Percentiles rank a stretch among this genome's conserved stretches.
Conservation (phyloP, 805 yeast species). For the Lachancea fermentati region DNA sequence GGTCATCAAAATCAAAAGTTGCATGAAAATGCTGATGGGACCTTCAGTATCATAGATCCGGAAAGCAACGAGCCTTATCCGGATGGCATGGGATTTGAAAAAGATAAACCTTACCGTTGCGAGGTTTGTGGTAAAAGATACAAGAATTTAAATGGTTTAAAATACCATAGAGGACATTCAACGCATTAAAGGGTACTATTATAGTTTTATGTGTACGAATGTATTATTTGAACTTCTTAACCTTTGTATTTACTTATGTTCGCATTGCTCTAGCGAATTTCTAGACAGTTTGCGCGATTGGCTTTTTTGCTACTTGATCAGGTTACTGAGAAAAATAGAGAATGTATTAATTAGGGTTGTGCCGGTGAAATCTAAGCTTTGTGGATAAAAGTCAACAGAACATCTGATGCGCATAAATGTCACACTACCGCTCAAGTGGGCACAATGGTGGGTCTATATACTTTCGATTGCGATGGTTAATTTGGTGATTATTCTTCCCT, state of each 20-base stretch:
- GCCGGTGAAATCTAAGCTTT: too few species aligned
- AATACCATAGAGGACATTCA: conserved; percentile 97
- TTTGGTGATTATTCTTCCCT: conserved; percentile 23
- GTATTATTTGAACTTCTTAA: conserved; percentile 2
- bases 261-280: background rate
- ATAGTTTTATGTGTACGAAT: conserved; percentile 1
- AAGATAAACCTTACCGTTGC: conserved; percentile 96
- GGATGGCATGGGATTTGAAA: conserved; percentile 91
- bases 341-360: too few species aligned
- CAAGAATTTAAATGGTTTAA: conserved; percentile 91
- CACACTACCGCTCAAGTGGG: conserved; percentile 25
- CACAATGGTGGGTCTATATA: conserved; percentile 26
- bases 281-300: background rate
- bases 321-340: too few species aligned
- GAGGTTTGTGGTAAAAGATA: conserved; percentile 97
- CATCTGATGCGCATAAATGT: conserved; percentile 28
- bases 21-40: conserved; percentile 87
- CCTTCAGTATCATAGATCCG: conserved; percentile 89
- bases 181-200: conserved; percentile 55
- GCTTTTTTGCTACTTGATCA: background rate
- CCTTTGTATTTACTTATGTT: background rate
- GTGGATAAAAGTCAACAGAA: too few species aligned
- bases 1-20: conserved; percentile 96
- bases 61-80: conserved; percentile 82
- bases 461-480: conserved; percentile 17